Evolutionary conservation across 2,329 filamentous ascomycete genomes (phyloP).

Genomic region (Fusarium sp.): DNA sequence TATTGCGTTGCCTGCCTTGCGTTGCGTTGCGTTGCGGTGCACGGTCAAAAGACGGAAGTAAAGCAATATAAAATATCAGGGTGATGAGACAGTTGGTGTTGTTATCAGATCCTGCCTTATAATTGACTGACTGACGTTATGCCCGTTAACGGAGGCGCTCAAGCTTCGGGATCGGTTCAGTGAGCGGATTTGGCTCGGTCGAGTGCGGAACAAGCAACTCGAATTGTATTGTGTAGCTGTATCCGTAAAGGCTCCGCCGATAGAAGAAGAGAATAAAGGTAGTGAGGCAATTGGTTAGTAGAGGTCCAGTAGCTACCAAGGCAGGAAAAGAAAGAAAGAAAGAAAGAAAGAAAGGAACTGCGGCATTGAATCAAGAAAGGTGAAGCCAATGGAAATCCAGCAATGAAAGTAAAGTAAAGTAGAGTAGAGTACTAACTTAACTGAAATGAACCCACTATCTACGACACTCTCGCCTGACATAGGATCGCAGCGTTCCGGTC

Average conservation of each 20-base stretch:
- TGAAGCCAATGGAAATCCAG: neutral
- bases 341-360: neutral
- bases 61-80: neutral
- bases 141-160: slow-evolving; percentile 44
- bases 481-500: slow-evolving; percentile 39
- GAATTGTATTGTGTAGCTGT: neutral
- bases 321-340: slow-evolving; percentile 16
- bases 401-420: neutral
- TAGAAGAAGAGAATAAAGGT: slow-evolving; percentile 22
- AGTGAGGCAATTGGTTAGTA: slow-evolving; percentile 34
- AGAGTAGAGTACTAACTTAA: neutral
- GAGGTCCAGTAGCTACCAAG: neutral
- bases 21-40: neutral
- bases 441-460: slow-evolving; percentile 29
- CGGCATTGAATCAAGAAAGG: slow-evolving; percentile 18
- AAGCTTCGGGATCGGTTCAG: slow-evolving; percentile 34
- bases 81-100: slow-evolving; percentile 6
- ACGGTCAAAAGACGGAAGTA: neutral
- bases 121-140: slow-evolving; percentile 11
- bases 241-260: slow-evolving; percentile 19
- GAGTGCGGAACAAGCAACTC: slow-evolving; percentile 11
- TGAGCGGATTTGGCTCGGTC: slow-evolving; percentile 40
- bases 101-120: slow-evolving; percentile 1
- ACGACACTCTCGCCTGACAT: slow-evolving; percentile 39
- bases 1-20: neutral